Evolutionary conservation across 1,284 basidiomycete species (phyloP).

Genomic region (Irpex sp.): DNA sequence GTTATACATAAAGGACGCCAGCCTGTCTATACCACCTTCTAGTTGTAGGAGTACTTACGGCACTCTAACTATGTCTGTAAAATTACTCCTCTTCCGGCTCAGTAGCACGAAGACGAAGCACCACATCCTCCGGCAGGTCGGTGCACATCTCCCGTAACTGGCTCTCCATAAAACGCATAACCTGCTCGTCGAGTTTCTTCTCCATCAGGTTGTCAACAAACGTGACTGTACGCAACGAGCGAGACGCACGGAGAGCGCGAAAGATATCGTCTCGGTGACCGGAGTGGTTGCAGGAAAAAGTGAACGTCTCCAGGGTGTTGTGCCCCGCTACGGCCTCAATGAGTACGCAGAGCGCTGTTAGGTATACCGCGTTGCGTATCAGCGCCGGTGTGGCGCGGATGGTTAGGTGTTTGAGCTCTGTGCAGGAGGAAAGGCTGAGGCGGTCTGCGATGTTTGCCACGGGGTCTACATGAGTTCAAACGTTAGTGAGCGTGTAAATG

Average conservation of each 20-base stretch:
- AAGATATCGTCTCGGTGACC: neutral
- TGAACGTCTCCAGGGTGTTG: neutral
- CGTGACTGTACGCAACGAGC: neutral
- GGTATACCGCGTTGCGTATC: neutral
- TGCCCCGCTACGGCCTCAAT: neutral
- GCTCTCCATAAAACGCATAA: neutral
- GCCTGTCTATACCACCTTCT: no score
- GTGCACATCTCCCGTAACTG: neutral
- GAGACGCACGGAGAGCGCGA: neutral
- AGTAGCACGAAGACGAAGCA: neutral
- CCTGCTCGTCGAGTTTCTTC: neutral
- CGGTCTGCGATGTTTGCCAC: neutral
- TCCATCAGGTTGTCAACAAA: neutral
- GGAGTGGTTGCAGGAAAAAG: neutral
- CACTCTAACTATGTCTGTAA: no score
- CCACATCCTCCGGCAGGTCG: neutral
- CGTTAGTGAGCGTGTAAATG: neutral
- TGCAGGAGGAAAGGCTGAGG: neutral
- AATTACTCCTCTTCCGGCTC: neutral
- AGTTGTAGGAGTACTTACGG: no score
- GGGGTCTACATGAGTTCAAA: neutral
- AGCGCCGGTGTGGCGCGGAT: neutral
- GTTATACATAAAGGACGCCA: no score
- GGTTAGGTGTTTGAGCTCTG: neutral
- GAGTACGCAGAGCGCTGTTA: neutral